A percentile compares a stretch with the other conserved stretches of the same genome.
Evolutionary conservation across 2,329 filamentous ascomycete genomes (phyloP).

Genomic region (Fusarium concolor): DNA sequence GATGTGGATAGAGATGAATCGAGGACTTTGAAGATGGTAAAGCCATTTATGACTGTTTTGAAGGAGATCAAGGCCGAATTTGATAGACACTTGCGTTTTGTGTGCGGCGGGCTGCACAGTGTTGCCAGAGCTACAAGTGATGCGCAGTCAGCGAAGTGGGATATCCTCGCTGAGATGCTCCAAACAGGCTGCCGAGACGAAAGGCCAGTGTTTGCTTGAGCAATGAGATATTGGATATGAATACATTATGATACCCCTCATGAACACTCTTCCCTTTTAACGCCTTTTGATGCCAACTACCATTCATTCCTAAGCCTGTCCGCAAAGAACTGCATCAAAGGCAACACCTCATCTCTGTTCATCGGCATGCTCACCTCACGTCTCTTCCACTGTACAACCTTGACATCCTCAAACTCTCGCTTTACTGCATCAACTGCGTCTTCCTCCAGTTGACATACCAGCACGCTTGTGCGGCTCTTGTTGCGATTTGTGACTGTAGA

Average conservation of each 20-base stretch:
- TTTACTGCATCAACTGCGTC: constrained; percentile 73
- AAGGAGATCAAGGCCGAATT: constrained; percentile 71
- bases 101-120: constrained; percentile 77
- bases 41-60: constrained; percentile 64
- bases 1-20: constrained; percentile 34
- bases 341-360: constrained; percentile 85
- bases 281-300: not conserved
- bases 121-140: constrained; percentile 80
- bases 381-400: constrained; percentile 76
- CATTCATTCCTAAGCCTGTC: constrained; percentile 63
- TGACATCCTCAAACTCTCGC: constrained; percentile 73
- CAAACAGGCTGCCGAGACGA: constrained; percentile 60
- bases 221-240: constrained; percentile 14
- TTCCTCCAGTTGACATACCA: constrained; percentile 71
- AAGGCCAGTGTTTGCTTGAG: constrained; percentile 28
- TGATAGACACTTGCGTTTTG: constrained; percentile 74
- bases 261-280: not conserved
- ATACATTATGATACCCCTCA: constrained; percentile 45
- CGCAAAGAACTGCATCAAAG: constrained; percentile 87
- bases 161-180: constrained; percentile 83
- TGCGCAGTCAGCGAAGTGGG: constrained; percentile 72
- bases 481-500: constrained; percentile 56
- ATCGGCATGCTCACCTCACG: constrained; percentile 84
- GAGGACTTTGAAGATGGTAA: constrained; percentile 41
- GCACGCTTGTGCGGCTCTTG: constrained; percentile 72